Conservation (phyloP, 495 filamentous ascomycete species). For the Aspergillus sclerotiicarbonarius region DNA sequence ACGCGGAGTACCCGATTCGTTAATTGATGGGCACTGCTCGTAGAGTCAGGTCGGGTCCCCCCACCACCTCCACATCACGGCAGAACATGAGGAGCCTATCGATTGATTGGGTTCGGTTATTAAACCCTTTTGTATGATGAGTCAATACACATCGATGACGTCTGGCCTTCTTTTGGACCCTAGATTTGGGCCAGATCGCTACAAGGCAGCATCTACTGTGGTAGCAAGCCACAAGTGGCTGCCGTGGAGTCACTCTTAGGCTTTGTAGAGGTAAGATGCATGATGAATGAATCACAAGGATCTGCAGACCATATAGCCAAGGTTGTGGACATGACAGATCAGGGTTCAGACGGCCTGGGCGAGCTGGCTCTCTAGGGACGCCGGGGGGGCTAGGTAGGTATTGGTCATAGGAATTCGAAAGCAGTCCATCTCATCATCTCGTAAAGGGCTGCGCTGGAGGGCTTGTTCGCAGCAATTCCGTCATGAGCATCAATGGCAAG, state of each 20-base stretch:
- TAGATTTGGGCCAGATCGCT: background rate
- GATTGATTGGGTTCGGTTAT: background rate
- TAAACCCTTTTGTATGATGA: background rate
- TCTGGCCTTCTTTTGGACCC: background rate
- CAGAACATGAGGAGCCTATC: background rate
- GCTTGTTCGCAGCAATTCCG: background rate
- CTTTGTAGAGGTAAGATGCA: background rate
- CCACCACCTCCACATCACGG: background rate
- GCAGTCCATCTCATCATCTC: background rate
- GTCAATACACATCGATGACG: background rate
- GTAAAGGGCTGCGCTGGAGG: background rate
- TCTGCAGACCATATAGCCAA: slow-evolving; percentile 1
- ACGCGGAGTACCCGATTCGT: too few species aligned
- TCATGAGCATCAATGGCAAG: background rate
- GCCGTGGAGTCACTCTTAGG: background rate
- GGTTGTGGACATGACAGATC: background rate
- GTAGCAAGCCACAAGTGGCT: background rate
- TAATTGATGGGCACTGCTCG: background rate
- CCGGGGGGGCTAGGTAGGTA: background rate
- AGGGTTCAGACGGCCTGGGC: too few species aligned
- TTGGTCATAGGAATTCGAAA: background rate
- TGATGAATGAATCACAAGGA: background rate
- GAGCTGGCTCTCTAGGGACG: background rate
- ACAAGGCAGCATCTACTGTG: background rate
- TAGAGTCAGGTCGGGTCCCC: background rate